phyloP scores from a whole-genome alignment of 495 filamentous ascomycete genomes.

The Aspergillus ostianus region DNA sequence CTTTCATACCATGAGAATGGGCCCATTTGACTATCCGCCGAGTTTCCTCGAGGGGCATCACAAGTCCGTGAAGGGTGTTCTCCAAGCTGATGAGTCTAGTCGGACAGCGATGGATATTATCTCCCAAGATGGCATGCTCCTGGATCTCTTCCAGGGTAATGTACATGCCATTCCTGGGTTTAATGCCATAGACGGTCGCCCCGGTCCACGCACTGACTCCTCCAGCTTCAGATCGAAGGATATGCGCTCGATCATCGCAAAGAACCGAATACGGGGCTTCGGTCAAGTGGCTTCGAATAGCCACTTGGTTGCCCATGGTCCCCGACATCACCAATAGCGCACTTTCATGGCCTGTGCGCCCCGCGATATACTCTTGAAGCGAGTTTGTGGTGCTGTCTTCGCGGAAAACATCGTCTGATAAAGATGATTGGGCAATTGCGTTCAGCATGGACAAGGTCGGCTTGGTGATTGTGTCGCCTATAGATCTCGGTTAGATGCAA shows the following conservation, averaged over 20 bases:
- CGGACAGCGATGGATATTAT: conserved; percentile 45
- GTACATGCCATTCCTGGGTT: conserved; percentile 54
- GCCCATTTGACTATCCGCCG: conserved; percentile 62
- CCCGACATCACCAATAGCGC: conserved; percentile 69
- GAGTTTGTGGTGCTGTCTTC: conserved; percentile 69
- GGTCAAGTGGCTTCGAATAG: conserved; percentile 31
- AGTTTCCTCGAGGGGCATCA: conserved; percentile 67
- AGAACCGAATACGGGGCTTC: conserved; percentile 37
- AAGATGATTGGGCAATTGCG: conserved; percentile 44
- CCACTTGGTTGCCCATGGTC: conserved; percentile 65
- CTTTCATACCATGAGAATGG: conserved; percentile 52
- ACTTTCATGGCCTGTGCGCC: conserved; percentile 62
- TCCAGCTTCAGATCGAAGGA: conserved; percentile 36
- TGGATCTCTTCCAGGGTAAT: conserved; percentile 68
- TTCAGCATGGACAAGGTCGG: conserved; percentile 70
- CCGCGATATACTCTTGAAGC: conserved; percentile 63
- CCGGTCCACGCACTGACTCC: conserved; percentile 31
- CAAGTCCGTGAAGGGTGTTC: conserved; percentile 69
- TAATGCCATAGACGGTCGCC: conserved; percentile 23
- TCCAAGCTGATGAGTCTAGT: conserved; percentile 71
- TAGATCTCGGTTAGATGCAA: background rate
- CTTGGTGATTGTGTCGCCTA: conserved; percentile 67
- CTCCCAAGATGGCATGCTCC: conserved; percentile 27
- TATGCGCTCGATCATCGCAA: conserved; percentile 32
- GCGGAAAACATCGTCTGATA: conserved; percentile 71